Evolutionary conservation across 352 stramenopile genomes (phyloP).

Genomic region (Phytophthora agathidicida): DNA sequence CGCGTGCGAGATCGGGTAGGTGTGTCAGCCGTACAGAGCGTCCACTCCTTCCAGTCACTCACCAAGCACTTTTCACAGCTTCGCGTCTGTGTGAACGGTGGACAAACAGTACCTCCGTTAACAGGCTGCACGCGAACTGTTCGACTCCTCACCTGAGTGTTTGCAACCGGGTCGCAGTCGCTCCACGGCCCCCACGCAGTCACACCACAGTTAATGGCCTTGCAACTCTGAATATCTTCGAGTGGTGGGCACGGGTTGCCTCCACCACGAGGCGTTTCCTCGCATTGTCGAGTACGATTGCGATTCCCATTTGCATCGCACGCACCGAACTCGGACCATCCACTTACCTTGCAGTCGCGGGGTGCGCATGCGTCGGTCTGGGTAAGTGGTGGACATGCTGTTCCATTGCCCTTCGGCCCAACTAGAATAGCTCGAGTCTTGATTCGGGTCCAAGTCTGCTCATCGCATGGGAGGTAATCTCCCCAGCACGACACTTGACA

Average conservation of each 20-base stretch:
- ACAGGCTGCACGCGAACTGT: constrained; percentile 42
- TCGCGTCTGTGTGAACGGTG: constrained; percentile 42
- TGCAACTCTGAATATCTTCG: constrained; percentile 42
- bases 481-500: constrained; percentile 64
- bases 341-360: constrained; percentile 58
- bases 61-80: constrained; percentile 64
- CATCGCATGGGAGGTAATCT: constrained; percentile 42
- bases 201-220: constrained; percentile 58
- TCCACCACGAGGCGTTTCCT: constrained; percentile 29
- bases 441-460: constrained; percentile 30
- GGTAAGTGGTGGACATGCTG: constrained; percentile 44
- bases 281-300: constrained; percentile 51
- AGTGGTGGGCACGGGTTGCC: constrained; percentile 54
- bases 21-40: constrained; percentile 42
- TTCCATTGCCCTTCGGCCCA: constrained; percentile 40
- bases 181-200: constrained; percentile 55
- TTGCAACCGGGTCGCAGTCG: constrained; percentile 41
- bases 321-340: constrained; percentile 48
- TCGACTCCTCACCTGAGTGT: constrained; percentile 43
- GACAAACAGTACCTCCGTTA: constrained; percentile 49
- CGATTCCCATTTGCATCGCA: constrained; percentile 50
- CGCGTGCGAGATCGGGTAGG: constrained; percentile 51
- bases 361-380: constrained; percentile 40
- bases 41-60: constrained; percentile 54
- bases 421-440: constrained; percentile 46